These are phyloP conservation scores for Plasmodium vinckei DNA, from an alignment of 169 alveolate genomes.

Conservation along the genomic window DNA sequence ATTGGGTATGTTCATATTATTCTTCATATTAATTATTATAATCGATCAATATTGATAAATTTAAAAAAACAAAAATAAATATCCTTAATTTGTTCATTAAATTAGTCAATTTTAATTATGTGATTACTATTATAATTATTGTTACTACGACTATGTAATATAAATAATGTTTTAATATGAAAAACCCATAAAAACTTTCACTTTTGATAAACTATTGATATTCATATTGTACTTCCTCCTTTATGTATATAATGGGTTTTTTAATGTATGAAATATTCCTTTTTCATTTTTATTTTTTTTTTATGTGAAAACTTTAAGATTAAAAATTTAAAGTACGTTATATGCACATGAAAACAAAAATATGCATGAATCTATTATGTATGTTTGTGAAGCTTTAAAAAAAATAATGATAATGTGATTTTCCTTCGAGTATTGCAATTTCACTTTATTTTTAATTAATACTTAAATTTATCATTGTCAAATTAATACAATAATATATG, in stretches of 20 bases:
- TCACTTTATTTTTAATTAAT: too few species aligned
- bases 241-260: too few species aligned
- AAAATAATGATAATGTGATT: too few species aligned
- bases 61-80: not conserved
- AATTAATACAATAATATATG: too few species aligned
- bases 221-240: too few species aligned
- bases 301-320: not conserved
- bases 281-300: slow-evolving; percentile 1
- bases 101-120: not conserved
- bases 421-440: too few species aligned
- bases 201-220: not conserved
- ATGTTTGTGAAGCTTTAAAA: too few species aligned
- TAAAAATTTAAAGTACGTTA: too few species aligned
- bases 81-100: not conserved
- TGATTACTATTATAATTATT: not conserved
- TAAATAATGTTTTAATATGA: not conserved
- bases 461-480: too few species aligned
- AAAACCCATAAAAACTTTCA: not conserved
- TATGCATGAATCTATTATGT: too few species aligned
- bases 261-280: not conserved
- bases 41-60: not conserved
- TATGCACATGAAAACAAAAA: too few species aligned
- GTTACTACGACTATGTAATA: not conserved
- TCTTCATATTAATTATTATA: not conserved
- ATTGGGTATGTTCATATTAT: slow-evolving; percentile 4